phyloP scores from a whole-genome alignment of 495 filamentous ascomycete genomes.

The Clavariopsis aquatica region DNA sequence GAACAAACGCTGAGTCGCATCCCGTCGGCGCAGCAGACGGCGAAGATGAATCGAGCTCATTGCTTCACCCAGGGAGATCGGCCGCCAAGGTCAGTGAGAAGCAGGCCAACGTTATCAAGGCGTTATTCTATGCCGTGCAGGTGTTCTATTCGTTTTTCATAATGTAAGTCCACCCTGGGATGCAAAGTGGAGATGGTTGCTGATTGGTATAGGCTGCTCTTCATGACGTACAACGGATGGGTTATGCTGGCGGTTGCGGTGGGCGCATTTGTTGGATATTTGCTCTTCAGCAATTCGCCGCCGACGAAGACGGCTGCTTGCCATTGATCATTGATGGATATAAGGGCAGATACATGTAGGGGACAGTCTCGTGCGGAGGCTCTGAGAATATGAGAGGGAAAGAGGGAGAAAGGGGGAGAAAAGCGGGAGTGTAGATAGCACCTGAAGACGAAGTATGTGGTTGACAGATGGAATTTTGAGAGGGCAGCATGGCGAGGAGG shows the following conservation, averaged over 20 bases:
- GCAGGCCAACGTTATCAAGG: constrained; percentile 73
- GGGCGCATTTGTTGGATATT: constrained; percentile 85
- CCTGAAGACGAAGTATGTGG: neutral
- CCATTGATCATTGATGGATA: constrained; percentile 60
- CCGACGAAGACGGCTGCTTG: constrained; percentile 84
- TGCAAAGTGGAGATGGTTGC: neutral
- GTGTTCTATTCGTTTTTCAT: constrained; percentile 99
- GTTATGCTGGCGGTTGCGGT: constrained; percentile 91
- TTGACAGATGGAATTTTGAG: neutral
- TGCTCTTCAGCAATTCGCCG: constrained; percentile 68
- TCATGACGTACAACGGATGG: constrained; percentile 99
- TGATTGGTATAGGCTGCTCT: constrained; percentile 70
- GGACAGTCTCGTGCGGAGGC: neutral
- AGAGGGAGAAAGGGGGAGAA: too few species aligned
- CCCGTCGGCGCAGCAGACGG: neutral
- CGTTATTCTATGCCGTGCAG: constrained; percentile 84
- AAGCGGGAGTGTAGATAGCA: too few species aligned
- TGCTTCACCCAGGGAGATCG: constrained; percentile 65
- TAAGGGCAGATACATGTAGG: neutral
- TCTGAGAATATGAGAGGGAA: neutral
- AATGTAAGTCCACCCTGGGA: constrained; percentile 69
- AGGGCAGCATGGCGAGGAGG: neutral
- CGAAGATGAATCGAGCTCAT: constrained; percentile 63
- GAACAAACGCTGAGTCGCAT: constrained; percentile 22
- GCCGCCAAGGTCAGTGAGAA: constrained; percentile 49